These are phyloP conservation scores for Phytophthora agathidicida DNA, from an alignment of 352 stramenopile species.

Conservation along the genomic window DNA sequence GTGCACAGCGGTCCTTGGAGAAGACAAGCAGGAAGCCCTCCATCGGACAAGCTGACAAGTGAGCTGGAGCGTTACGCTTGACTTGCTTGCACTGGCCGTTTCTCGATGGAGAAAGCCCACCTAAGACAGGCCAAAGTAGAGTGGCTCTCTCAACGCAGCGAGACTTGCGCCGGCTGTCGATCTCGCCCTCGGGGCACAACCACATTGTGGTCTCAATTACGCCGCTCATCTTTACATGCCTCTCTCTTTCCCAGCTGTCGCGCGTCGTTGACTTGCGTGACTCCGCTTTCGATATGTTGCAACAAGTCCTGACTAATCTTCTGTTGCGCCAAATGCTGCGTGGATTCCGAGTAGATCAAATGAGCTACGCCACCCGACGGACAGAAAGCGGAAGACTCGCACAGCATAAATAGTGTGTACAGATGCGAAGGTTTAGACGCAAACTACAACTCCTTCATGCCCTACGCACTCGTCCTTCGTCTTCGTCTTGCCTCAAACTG, in stretches of 20 bases:
- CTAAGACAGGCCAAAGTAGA: slow-evolving; percentile 21
- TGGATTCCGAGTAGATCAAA: too few species aligned
- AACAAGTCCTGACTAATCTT: slow-evolving; percentile 3
- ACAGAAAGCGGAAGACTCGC: neutral
- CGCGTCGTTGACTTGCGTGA: slow-evolving; percentile 15
- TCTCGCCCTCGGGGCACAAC: slow-evolving; percentile 21
- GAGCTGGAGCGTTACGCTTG: slow-evolving; percentile 14
- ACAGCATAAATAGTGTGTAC: slow-evolving; percentile 21
- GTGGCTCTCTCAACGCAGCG: slow-evolving; percentile 23
- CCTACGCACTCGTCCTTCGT: slow-evolving; percentile 6
- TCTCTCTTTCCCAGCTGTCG: slow-evolving; percentile 28
- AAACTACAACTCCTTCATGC: slow-evolving; percentile 9
- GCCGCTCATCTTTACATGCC: slow-evolving; percentile 25
- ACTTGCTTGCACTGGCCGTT: too few species aligned
- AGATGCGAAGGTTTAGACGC: slow-evolving; percentile 11
- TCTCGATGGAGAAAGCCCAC: slow-evolving; percentile 3
- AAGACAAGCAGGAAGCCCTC: slow-evolving; percentile 80
- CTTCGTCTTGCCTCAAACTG: slow-evolving; percentile 5
- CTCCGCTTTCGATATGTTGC: slow-evolving; percentile 4
- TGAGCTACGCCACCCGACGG: too few species aligned
- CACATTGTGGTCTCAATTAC: slow-evolving; percentile 19
- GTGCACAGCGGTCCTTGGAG: slow-evolving; percentile 39
- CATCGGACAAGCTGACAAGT: slow-evolving; percentile 53
- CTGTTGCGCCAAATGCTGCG: slow-evolving; percentile 10
- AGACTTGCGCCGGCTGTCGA: slow-evolving; percentile 19